Conservation (phyloP, 202 grass and related monocot genomes). For the Zoysia matrella region DNA sequence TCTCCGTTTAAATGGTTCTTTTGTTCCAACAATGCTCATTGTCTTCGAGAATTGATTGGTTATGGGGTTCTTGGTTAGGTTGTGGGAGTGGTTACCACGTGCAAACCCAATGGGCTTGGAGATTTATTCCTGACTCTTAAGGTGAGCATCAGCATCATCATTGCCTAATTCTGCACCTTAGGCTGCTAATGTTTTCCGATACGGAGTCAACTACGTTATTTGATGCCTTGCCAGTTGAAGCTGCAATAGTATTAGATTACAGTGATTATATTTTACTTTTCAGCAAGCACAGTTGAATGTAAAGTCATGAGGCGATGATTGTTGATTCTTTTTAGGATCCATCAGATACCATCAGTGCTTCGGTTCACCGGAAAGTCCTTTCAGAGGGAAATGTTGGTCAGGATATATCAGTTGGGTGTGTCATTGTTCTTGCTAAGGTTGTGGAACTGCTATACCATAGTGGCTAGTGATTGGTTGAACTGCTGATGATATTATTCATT, state of each 20-base stretch:
- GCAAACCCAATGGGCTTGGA: slow-evolving; percentile 67
- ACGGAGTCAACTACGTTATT: neutral
- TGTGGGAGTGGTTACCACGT: slow-evolving; percentile 60
- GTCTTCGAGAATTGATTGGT: neutral
- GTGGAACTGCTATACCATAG: neutral
- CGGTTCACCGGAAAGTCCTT: slow-evolving; percentile 66
- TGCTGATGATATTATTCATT: slow-evolving; percentile 25
- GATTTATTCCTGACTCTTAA: slow-evolving; percentile 71
- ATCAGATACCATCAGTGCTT: slow-evolving; percentile 53
- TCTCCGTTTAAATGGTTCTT: neutral
- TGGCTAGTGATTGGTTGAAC: slow-evolving; percentile 1
- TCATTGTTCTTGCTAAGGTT: slow-evolving; percentile 68
- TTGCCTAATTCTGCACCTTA: neutral
- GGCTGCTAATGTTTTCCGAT: neutral
- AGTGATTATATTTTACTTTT: neutral
- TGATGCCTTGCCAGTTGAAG: neutral
- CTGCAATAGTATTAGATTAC: neutral
- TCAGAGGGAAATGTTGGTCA: slow-evolving; percentile 41
- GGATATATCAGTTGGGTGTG: slow-evolving; percentile 66
- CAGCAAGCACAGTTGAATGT: neutral
- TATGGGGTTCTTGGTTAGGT: slow-evolving; percentile 55
- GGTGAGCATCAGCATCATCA: slow-evolving; percentile 39
- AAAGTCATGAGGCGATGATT: neutral
- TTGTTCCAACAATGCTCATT: neutral
- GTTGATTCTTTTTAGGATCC: slow-evolving; percentile 64